Evolutionary conservation across 2,329 filamentous ascomycete genomes (phyloP), one percentile per base, ranked within the genome.

Genomic region (Trichoderma citrinoviride): DNA sequence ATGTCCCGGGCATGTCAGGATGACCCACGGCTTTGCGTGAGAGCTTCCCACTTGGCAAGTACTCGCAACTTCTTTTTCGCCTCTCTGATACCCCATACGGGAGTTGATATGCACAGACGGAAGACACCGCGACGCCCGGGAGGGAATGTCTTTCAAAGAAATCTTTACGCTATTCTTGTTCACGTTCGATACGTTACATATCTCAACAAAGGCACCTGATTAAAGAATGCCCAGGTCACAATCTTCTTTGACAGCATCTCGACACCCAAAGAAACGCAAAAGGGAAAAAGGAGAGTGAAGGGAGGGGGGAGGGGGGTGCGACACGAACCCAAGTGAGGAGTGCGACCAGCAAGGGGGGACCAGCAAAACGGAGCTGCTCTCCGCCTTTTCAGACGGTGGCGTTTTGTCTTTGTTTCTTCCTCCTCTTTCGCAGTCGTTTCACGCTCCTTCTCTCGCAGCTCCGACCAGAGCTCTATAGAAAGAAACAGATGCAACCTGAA

Each of bases 1-100:
- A 63, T 66, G 64, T 55, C 37, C 62, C 57, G 52, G 49, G 46
- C 49, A 57, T 50, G 64, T 66, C 64, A 57, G 57, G 64, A 62
- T 63, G 64, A 64, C 64, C 64, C 64, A 37, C 58, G 58, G 41
- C 58, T 40, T n/a, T 49, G 46, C 47, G 15, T 41, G 23, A 6
- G 33, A 10, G 23, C 46, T 43, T 19, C 23, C 29, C 29, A 12
- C 33, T 37, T 37, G 17, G 37, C 47, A 61, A 33, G 58, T 61
- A 19, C 14, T 23, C 3, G 41, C 17, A 12, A 57, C 54, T 37
- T 37, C 33, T 14, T 37, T 12, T 37, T 37, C 10, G 33, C 33
- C 33, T 37, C 33, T 37, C 7, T 37, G 3, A 12, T 37, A 37
- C 10, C n/a, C 14, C 33, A 37, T 37, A 12, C 4, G 5, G 10